Evolutionary conservation across 177 flowering plant species (phyloP).

Genomic region (Vitis hybrid): DNA sequence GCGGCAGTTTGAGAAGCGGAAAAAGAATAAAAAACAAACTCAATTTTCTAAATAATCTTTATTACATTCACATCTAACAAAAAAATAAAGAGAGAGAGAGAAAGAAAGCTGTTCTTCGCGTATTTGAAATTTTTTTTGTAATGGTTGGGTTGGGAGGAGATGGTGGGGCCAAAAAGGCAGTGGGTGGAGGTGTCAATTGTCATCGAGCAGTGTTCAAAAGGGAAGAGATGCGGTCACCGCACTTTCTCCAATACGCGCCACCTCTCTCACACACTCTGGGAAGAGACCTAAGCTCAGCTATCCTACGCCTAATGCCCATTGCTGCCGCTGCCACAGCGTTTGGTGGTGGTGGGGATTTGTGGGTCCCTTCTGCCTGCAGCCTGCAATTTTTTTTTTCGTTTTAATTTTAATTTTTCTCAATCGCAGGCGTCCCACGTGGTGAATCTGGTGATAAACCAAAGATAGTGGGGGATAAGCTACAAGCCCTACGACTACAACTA

Average conservation of each 20-base stretch:
- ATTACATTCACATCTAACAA: too few species aligned
- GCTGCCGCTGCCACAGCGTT: background rate
- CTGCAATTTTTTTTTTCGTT: conserved; percentile 3
- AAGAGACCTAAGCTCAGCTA: conserved; percentile 10
- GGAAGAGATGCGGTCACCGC: background rate
- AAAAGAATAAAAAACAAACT: background rate
- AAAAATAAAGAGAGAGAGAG: too few species aligned
- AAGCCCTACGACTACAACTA: too few species aligned
- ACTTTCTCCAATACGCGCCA: conserved; percentile 5
- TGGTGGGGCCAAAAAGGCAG: conserved; percentile 8
- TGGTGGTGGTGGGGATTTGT: background rate
- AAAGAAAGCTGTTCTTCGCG: too few species aligned
- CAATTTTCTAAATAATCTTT: too few species aligned
- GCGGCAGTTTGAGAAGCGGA: conserved; percentile 27
- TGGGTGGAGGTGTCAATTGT: background rate
- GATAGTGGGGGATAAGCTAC: background rate
- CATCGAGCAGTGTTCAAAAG: too few species aligned
- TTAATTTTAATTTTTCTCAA: too few species aligned
- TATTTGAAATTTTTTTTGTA: too few species aligned
- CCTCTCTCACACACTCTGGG: background rate
- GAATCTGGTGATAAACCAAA: background rate
- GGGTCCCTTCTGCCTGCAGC: conserved; percentile 4
- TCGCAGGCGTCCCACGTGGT: background rate
- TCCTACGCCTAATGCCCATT: background rate
- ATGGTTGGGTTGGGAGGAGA: background rate